phyloP scores from a whole-genome alignment of 768 basidiomycete species.

The Clitopilus passeckerianus region DNA sequence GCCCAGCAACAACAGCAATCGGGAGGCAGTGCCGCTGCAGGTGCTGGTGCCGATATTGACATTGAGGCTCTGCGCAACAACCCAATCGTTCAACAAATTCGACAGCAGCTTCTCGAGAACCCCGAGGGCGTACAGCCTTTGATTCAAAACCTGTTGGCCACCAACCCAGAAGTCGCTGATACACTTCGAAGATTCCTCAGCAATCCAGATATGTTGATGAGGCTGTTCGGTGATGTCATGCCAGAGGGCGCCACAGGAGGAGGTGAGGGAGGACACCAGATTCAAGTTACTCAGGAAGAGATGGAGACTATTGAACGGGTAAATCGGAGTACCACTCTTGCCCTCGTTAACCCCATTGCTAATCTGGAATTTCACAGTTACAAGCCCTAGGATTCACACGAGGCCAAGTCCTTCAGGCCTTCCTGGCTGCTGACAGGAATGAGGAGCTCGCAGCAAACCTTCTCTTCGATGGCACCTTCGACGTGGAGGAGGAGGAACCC shows the following conservation, averaged over 20 bases:
- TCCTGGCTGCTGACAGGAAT: slow-evolving; percentile 93
- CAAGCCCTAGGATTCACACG: slow-evolving; percentile 85
- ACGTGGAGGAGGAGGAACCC: slow-evolving; percentile 26
- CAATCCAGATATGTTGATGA: slow-evolving; percentile 50
- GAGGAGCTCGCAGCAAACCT: slow-evolving; percentile 96
- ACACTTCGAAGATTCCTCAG: slow-evolving; percentile 58
- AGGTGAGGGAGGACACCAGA: slow-evolving; percentile 47
- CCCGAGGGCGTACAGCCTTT: slow-evolving; percentile 75
- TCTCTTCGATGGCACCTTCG: slow-evolving; percentile 72
- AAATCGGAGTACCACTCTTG: slow-evolving; percentile 19
- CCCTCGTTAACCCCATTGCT: neutral
- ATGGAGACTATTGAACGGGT: slow-evolving; percentile 86
- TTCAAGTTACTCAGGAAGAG: slow-evolving; percentile 85
- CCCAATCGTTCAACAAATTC: slow-evolving; percentile 68
- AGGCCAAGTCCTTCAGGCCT: slow-evolving; percentile 81
- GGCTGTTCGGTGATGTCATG: slow-evolving; percentile 47
- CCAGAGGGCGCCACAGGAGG: slow-evolving; percentile 24
- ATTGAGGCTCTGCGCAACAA: slow-evolving; percentile 52
- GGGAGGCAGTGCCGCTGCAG: slow-evolving; percentile 29
- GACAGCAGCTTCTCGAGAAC: slow-evolving; percentile 69
- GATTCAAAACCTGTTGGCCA: slow-evolving; percentile 73
- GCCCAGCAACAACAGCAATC: slow-evolving; percentile 70
- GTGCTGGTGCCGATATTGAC: slow-evolving; percentile 30
- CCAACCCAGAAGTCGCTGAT: slow-evolving; percentile 75
- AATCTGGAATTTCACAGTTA: slow-evolving; percentile 41